These are phyloP conservation scores for Penstemon davidsonii DNA, from an alignment of 257 asterid genomes.

Conservation along the genomic window DNA sequence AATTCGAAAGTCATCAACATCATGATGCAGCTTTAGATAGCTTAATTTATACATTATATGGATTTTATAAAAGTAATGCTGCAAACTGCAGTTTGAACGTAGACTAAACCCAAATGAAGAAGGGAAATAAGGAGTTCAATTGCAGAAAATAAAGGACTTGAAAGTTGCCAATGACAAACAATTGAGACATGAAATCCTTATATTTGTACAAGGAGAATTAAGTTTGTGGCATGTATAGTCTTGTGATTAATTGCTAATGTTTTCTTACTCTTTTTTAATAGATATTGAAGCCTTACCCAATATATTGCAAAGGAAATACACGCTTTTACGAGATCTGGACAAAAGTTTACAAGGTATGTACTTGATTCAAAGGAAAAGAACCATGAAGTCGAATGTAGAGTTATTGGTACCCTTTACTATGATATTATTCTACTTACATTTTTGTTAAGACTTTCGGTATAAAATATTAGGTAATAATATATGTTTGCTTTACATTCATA, in stretches of 20 bases:
- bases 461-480: background rate
- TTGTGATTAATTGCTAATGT: no score
- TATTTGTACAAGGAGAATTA: background rate
- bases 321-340: slow-evolving; percentile 73
- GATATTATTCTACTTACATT: slow-evolving; percentile 2
- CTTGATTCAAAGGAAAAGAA: no score
- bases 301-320: slow-evolving; percentile 80
- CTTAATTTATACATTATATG: background rate
- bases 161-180: no score
- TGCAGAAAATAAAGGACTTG: slow-evolving; percentile 1
- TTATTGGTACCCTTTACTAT: no score
- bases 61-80: background rate
- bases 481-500: background rate
- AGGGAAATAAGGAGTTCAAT: background rate
- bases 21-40: no score
- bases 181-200: background rate
- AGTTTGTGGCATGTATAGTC: no score
- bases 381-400: background rate
- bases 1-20: no score
- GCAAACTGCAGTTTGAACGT: background rate
- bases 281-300: no score
- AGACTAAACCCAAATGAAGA: no score
- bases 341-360: slow-evolving; percentile 77
- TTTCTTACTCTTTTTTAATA: no score
- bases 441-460: background rate